phyloP scores from a whole-genome alignment of 83 land plant genomes.

The Thuja plicata region DNA sequence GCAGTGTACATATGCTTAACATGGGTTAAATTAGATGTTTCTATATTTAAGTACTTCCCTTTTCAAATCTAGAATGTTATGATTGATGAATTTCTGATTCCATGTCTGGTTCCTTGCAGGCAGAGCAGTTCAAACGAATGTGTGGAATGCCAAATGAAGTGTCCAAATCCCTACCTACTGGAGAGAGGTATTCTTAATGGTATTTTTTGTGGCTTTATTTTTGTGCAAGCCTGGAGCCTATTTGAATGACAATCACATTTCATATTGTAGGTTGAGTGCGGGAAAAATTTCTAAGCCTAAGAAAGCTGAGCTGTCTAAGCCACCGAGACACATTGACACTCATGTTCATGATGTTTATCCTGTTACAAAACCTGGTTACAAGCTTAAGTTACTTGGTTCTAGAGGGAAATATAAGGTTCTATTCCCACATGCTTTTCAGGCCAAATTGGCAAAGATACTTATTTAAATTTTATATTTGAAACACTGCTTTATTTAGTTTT shows the following conservation, averaged over 20 bases:
- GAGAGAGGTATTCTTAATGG: not conserved
- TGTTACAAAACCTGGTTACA: conserved; percentile 31
- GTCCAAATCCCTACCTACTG: conserved; percentile 10
- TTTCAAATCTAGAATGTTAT: not conserved
- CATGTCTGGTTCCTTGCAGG: conserved; percentile 19
- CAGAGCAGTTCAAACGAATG: conserved; percentile 37
- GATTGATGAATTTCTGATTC: not conserved
- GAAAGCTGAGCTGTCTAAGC: conserved; percentile 27
- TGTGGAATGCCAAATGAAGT: conserved; percentile 17
- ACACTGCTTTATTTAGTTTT: not conserved
- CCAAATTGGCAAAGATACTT: not conserved
- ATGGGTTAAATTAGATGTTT: not conserved
- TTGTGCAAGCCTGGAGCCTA: not conserved
- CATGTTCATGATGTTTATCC: conserved; percentile 48
- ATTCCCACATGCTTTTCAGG: not conserved
- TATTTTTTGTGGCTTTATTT: not conserved
- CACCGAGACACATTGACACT: conserved; percentile 46
- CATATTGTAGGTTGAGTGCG: conserved; percentile 4
- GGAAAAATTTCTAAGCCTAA: conserved; percentile 18
- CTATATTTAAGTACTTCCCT: not conserved
- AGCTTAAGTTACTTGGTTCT: conserved; percentile 27
- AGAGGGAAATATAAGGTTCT: conserved; percentile 41
- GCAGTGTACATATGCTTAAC: not conserved
- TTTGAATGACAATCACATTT: not conserved
- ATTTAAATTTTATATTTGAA: not conserved